Base-by-base conservation (phyloP, 345 rosid species). In the Corchorus olitorius region DNA sequence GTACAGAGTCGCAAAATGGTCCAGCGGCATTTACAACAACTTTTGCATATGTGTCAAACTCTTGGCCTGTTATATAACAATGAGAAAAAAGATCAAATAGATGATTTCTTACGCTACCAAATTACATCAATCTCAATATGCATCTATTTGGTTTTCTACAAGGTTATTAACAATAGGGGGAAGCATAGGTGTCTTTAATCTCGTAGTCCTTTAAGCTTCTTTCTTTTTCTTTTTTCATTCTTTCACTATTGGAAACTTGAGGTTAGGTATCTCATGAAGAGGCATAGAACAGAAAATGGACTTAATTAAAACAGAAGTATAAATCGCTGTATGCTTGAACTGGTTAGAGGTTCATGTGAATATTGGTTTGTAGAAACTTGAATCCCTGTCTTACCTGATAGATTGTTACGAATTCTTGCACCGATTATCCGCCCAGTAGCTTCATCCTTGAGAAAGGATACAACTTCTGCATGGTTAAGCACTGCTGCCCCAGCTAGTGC, bases 21-120 rank as follows among this genome's bases (percentile, higher is more conserved):
- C 99, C 98, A 65, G 97, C 98, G 34, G 97, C 99, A 78, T 96
- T 96, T 39, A 96, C 96, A 55, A 96, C 85, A 56, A 93, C 97
- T 83, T 88, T 92, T 68, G 99, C 99, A 78, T 90, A 89, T 75
- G 93, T 80, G 10, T 93, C 93, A 76, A 95, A 95, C 81, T 92
- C 97, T 70, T 89, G 78, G 52, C 98, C 99, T 93, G 86, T 39
- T 46, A 52, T n/a, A 79, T 39, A 19, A 53, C 7, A 80, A 43
- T 46, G 20, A 78, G 16, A 33, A 76, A 43, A 77, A 63, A 4
- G 48, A 60, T 27, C 39, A 55, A 53, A 50, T 20, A 69, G 34
- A 55, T 37, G 1, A 55, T 61, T 13, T 52, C 35, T n/a, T 33
- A 58, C 16, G 11, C 49, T 65, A 46, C 37, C 53, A 11, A 56